Percentiles rank a stretch among this genome's conserved stretches.
phyloP scores from a whole-genome alignment of 1,284 basidiomycete species.

The Sporisorium scitamineum region DNA sequence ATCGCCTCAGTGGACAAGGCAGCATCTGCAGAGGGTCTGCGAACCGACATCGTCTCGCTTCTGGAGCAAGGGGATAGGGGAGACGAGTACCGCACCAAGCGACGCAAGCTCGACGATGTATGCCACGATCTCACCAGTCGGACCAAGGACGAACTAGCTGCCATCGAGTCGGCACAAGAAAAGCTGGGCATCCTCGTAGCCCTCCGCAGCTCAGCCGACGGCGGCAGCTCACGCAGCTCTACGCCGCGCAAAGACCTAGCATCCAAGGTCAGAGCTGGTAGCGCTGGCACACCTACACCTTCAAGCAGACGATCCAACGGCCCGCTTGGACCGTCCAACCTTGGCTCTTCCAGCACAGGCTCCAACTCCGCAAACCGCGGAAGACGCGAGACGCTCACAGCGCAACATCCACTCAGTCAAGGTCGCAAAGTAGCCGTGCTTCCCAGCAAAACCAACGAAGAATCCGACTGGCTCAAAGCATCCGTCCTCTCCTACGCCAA shows the following conservation, averaged over 20 bases:
- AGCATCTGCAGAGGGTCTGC: conserved; percentile 24
- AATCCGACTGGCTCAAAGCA: conserved; percentile 52
- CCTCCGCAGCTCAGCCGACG: conserved; percentile 47
- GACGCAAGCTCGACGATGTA: conserved; percentile 44
- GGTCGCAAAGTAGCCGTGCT: conserved; percentile 47
- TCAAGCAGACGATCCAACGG: conserved; percentile 18
- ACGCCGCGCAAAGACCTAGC: conserved; percentile 44
- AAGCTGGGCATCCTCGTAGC: conserved; percentile 59
- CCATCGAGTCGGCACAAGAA: conserved; percentile 58
- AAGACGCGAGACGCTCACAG: conserved; percentile 32
- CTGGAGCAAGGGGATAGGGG: conserved; percentile 42
- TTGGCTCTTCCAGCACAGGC: conserved; percentile 20
- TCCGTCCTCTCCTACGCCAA: conserved; percentile 42
- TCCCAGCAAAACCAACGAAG: conserved; percentile 41
- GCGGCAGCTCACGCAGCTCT: conserved; percentile 20
- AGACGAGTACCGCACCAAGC: conserved; percentile 53
- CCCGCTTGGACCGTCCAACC: conserved; percentile 24
- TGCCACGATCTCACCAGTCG: conserved; percentile 44
- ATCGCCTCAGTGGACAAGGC: conserved; percentile 47
- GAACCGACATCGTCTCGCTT: conserved; percentile 31
- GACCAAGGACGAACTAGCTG: conserved; percentile 54
- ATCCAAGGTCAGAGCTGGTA: conserved; percentile 24
- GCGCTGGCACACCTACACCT: conserved; percentile 33
- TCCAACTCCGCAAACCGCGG: conserved; percentile 15
- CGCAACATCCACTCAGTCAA: conserved; percentile 39